Evolutionary conservation across 306 rosid species (phyloP).

Genomic region (Albizia julibrissin): DNA sequence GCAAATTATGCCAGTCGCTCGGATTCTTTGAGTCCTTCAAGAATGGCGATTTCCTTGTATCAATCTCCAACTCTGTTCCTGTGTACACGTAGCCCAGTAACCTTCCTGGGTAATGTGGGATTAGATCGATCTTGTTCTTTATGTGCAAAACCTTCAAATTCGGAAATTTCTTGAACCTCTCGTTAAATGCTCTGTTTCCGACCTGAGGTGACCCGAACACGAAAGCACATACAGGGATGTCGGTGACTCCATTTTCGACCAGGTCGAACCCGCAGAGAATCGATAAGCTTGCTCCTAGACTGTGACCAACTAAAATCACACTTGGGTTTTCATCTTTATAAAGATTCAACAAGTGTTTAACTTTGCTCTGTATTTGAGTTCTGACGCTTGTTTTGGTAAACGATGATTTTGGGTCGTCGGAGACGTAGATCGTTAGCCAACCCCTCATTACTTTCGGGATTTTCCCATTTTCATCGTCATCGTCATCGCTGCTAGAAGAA

Average conservation of each 20-base stretch:
- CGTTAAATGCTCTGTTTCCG: conserved; percentile 50
- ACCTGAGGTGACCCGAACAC: conserved; percentile 55
- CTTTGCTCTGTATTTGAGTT: conserved; percentile 36
- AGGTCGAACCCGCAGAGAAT: conserved; percentile 55
- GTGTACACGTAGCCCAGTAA: conserved; percentile 45
- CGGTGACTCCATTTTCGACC: conserved; percentile 54
- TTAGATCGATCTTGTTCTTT: conserved; percentile 49
- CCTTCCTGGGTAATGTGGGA: conserved; percentile 51
- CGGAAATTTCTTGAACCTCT: conserved; percentile 24
- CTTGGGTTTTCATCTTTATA: conserved; percentile 59
- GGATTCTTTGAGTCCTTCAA: conserved; percentile 62
- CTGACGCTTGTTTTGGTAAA: conserved; percentile 60
- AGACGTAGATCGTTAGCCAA: conserved; percentile 66
- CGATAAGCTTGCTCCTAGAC: conserved; percentile 63
- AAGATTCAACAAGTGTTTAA: conserved; percentile 32
- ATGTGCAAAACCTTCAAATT: conserved; percentile 52
- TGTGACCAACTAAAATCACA: conserved; percentile 55
- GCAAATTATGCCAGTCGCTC: conserved; percentile 72
- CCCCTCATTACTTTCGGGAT: conserved; percentile 63
- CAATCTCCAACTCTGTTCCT: conserved; percentile 50
- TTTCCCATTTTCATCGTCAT: conserved; percentile 9
- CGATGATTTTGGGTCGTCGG: conserved; percentile 44
- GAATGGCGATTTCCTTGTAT: conserved; percentile 51
- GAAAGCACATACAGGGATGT: conserved; percentile 53
- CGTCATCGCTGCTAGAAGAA: conserved; percentile 12